Base-by-base conservation (phyloP, 768 basidiomycete genomes). In the Lyophyllum atratum region DNA sequence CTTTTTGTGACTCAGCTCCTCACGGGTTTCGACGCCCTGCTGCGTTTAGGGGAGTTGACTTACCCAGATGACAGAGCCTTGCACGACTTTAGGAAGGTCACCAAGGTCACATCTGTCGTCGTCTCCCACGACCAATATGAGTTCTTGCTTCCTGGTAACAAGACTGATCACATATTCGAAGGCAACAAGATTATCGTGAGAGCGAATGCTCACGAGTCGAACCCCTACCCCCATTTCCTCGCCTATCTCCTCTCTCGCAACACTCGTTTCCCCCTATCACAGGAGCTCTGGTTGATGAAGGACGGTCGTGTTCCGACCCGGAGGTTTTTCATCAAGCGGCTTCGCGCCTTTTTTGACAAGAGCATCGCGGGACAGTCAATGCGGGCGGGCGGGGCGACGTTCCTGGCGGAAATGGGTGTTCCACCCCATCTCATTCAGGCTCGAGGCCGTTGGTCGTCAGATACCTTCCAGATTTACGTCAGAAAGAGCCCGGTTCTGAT, bases 381-480 rank as follows among this genome's bases (percentile, higher is more conserved):
- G 39, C 67, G 72, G 9, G 64, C 74, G 0, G 76, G 76, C 1
- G 74, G 76, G 1, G 73, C 76, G 0, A 79, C 76, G 0, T 57
- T 43, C 19, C 64, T 72, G 3, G 76, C 75, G 0, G 50, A 55
- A 4, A 28, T 22, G 0, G 74, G 76, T 0, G 58, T 64, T 4
- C 52, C 72, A 1, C 63, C 66, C 0, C 54, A 66, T 37, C 29
- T 56, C 11, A 76, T 78, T 42, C 74, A 74, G 43, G 69, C 65
- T 0, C 42, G 63, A 0, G 75, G 76, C 0, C 62, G 72, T 0
- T 78, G 76, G 76, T 59, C 70, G 1, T 76, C 74, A 1, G 54
- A 63, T 1, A 45, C 69, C 0, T 70, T 66, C 56, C 48, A 58
- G 17, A 56, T 61, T 12, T 71, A 71, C 55, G 65, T 71, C 26